Conservation (phyloP, 257 asterid species). For the Scutellaria minor region DNA sequence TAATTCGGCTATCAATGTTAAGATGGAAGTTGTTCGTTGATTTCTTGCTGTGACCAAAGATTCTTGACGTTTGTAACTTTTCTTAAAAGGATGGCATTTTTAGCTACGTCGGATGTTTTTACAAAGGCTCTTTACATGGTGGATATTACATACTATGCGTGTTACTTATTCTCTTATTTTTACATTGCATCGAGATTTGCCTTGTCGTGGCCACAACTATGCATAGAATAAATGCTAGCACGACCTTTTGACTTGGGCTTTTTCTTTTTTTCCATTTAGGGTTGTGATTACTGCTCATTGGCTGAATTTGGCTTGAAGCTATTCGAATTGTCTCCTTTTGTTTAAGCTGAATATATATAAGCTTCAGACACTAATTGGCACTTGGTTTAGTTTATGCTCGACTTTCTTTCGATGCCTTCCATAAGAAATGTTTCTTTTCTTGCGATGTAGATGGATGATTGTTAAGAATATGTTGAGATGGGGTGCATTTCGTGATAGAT, state of each 20-base stretch:
- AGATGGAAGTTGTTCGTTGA: constrained; percentile 24
- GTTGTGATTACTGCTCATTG: constrained; percentile 56
- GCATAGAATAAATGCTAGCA: constrained; percentile 32
- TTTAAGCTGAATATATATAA: constrained; percentile 30
- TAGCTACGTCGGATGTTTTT: background rate
- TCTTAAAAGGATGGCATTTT: background rate
- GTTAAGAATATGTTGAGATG: constrained; percentile 50
- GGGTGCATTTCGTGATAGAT: constrained; percentile 50
- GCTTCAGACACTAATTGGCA: constrained; percentile 24
- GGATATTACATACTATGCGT: constrained; percentile 14
- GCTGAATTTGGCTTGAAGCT: constrained; percentile 53
- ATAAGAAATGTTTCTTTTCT: constrained; percentile 33
- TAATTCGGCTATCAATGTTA: constrained; percentile 31
- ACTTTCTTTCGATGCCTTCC: constrained; percentile 32
- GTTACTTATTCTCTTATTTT: background rate
- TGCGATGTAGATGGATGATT: constrained; percentile 59
- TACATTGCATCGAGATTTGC: constrained; percentile 17
- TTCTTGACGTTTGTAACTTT: constrained; percentile 30
- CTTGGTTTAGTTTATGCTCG: constrained; percentile 30
- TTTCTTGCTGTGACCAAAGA: constrained; percentile 19
- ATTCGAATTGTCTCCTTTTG: constrained; percentile 39
- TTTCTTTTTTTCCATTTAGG: constrained; percentile 47
- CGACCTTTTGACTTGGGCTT: constrained; percentile 48
- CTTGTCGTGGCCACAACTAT: constrained; percentile 10
- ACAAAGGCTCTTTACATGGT: background rate